These are phyloP conservation scores for Annona squamosa DNA, from an alignment of 164 flowering plant genomes.

Conservation along the genomic window DNA sequence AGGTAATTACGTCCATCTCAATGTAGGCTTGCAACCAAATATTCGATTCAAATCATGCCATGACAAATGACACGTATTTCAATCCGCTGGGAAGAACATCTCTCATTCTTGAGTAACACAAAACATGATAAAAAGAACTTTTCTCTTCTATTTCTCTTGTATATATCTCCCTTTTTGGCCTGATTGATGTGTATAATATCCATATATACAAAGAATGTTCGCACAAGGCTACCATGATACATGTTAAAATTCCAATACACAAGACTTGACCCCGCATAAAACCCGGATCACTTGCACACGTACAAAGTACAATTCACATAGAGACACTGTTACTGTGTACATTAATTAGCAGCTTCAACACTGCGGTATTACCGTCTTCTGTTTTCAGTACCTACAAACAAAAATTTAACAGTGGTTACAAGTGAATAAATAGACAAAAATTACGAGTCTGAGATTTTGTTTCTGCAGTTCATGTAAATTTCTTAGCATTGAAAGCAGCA, in stretches of 20 bases:
- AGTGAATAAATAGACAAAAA: background rate
- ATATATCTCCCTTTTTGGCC: background rate
- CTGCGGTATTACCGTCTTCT: constrained; percentile 3
- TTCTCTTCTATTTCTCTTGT: background rate
- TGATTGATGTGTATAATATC: background rate
- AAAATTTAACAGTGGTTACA: background rate
- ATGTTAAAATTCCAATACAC: background rate
- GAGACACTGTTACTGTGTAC: background rate
- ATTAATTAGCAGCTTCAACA: background rate
- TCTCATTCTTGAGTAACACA: background rate
- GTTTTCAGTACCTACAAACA: constrained; percentile 4
- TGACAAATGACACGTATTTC: too few species aligned
- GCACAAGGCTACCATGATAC: background rate
- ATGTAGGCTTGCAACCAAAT: too few species aligned
- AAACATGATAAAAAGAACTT: background rate
- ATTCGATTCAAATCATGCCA: too few species aligned
- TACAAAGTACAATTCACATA: background rate
- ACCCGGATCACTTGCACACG: background rate
- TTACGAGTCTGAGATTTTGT: too few species aligned
- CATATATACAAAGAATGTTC: background rate
- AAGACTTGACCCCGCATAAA: background rate
- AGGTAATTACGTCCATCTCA: too few species aligned
- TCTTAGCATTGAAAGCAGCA: too few species aligned
- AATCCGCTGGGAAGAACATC: background rate
- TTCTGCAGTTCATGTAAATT: background rate